Conservation (phyloP, 73 alveolate genomes). For the Durusdinium trenchii region DNA sequence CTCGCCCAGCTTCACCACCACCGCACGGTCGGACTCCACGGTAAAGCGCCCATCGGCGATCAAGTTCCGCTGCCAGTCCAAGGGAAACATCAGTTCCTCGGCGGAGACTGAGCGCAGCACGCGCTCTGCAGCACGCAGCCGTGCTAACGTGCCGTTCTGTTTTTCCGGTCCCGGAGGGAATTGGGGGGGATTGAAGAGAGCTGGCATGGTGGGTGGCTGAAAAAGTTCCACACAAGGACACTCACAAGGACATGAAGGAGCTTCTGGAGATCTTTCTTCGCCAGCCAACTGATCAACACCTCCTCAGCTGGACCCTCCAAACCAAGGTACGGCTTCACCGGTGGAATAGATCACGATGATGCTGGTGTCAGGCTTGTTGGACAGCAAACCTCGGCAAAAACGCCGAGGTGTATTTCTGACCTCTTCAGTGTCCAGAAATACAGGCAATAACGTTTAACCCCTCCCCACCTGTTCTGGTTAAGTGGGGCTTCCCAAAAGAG, state of each 20-base stretch:
- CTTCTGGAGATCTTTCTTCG: not conserved
- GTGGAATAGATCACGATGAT: constrained; percentile 56
- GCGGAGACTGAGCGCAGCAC: not conserved
- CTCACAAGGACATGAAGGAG: not conserved
- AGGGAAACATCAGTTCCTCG: constrained; percentile 74
- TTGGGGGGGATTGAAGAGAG: too few relatives aligned
- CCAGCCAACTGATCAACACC: not conserved
- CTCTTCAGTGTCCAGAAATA: too few relatives aligned
- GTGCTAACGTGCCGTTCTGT: too few relatives aligned
- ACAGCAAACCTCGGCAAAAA: constrained; percentile 42
- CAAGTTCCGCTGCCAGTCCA: constrained; percentile 80
- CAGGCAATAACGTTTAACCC: too few relatives aligned
- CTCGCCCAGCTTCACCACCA: constrained; percentile 54
- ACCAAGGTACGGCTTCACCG: constrained; percentile 24
- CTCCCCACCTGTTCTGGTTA: too few relatives aligned
- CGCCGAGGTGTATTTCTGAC: too few relatives aligned
- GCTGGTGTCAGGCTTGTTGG: constrained; percentile 82
- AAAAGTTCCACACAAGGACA: not conserved
- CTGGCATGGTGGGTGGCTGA: too few relatives aligned
- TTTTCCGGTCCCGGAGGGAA: too few relatives aligned
- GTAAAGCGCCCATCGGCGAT: constrained; percentile 73
- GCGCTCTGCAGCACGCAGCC: too few relatives aligned
- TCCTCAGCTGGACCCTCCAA: not conserved
- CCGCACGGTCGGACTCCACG: constrained; percentile 58
- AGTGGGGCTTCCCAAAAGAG: too few relatives aligned